phyloP scores from a whole-genome alignment of 2,329 filamentous ascomycete species.

The Phyllosticta ampelicida region DNA sequence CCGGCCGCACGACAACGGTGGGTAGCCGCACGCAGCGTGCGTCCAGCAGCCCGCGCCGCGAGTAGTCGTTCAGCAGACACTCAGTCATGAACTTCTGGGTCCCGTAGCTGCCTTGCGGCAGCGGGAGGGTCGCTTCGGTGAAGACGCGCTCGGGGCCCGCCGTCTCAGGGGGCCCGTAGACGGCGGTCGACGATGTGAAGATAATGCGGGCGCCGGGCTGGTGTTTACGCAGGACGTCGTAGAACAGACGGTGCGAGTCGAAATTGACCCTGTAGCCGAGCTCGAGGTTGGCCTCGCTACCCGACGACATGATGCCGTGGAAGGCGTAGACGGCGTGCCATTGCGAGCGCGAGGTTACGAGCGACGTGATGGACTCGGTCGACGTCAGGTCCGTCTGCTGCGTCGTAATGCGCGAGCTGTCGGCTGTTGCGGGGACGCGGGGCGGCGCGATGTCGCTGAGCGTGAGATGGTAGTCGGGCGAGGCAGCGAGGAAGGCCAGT shows the following conservation, averaged over 20 bases:
- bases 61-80: constrained; percentile 48
- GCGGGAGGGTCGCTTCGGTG: constrained; percentile 34
- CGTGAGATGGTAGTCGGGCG: constrained; percentile 10
- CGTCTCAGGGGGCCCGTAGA: constrained; percentile 44
- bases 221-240: constrained; percentile 38
- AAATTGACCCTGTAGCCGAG: constrained; percentile 48
- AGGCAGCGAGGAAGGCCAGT: constrained; percentile 10
- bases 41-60: constrained; percentile 44
- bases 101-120: constrained; percentile 49
- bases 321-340: constrained; percentile 38
- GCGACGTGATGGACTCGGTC: not conserved
- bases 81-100: constrained; percentile 50
- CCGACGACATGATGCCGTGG: constrained; percentile 55
- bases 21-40: constrained; percentile 48
- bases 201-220: constrained; percentile 44
- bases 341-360: not conserved
- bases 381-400: constrained; percentile 12
- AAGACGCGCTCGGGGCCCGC: constrained; percentile 18
- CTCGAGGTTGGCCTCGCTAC: constrained; percentile 47
- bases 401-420: constrained; percentile 3
- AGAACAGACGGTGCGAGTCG: constrained; percentile 41
- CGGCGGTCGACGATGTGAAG: constrained; percentile 48
- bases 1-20: constrained; percentile 48
- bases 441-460: constrained; percentile 14
- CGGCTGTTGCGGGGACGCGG: constrained; percentile 3